Evolutionary conservation across 2,329 filamentous ascomycete genomes (phyloP), one percentile per base, ranked within the genome.

Genomic region (Colletotrichum sp.): DNA sequence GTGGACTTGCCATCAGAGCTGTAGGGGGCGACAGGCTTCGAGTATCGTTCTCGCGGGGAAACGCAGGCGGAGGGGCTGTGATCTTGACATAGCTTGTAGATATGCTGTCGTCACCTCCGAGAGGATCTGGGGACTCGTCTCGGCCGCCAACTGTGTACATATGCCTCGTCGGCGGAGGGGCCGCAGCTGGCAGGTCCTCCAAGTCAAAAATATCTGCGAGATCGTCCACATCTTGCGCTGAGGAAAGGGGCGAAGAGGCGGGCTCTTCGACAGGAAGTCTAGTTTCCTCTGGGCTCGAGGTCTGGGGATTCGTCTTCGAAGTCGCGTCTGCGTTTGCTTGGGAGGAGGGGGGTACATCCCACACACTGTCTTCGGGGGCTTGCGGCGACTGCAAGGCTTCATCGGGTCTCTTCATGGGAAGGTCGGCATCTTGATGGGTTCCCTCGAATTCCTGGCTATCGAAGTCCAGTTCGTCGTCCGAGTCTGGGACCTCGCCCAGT

Each of bases 401-500:
- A 63, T 57, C 13, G 7, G 24, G 36, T 16, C 18, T 10, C 12
- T 30, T 63, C 24, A 32, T 43, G 39, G 68, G 61, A 32, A 72
- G 52, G 14, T 73, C 65, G 67, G 24, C 26, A 13, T 71, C n/a
- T 72, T 60, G 52, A 60, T 52, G 43, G 24, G 13, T 43, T 14
- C 57, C 32, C 21, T 71, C 77, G 26, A 48, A 57, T 39, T 76
- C 77, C 73, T 85, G 81, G 74, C 81, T 85, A 73, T 88, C 86
- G 76, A 86, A 86, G 70, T 80, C 85, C 78, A 83, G 84, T 64
- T 89, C 87, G 73, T 89, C 88, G 79, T 89, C 88, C 77, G 88
- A 89, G 81, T 89, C 88, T 73, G 88, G 88, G 78, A 89, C 84
- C 80, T 88, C 87, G 79, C 88, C 88, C 81, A 87, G 81, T 79